Evolutionary conservation across 2,329 filamentous ascomycete species (phyloP).

Genomic region (Magnaporthiopsis rhizophila): DNA sequence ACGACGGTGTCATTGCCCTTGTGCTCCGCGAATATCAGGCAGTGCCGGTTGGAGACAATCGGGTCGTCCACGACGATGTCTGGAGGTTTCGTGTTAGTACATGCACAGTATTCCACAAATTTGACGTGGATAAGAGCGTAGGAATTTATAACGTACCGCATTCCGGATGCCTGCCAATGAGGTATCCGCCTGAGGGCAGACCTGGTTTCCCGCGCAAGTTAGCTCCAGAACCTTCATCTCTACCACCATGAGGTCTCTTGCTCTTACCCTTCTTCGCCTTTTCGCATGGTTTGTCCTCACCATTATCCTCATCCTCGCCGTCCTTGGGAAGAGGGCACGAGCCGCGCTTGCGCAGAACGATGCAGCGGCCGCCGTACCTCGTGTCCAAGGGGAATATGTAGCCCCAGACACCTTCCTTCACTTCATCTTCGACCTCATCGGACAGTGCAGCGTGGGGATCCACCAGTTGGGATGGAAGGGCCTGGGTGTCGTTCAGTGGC

Average conservation of each 20-base stretch:
- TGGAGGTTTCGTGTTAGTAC: slow-evolving; percentile 19
- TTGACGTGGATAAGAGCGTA: background rate
- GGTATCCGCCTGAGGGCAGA: slow-evolving; percentile 70
- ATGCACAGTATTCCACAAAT: background rate
- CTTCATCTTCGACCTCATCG: slow-evolving; percentile 80
- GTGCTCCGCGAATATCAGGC: slow-evolving; percentile 32
- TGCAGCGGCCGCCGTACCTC: slow-evolving; percentile 55
- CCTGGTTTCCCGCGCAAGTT: slow-evolving; percentile 52
- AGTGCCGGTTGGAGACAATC: slow-evolving; percentile 82
- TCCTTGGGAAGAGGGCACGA: slow-evolving; percentile 56
- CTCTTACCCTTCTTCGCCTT: slow-evolving; percentile 36
- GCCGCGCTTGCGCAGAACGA: slow-evolving; percentile 66
- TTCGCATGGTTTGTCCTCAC: slow-evolving; percentile 13
- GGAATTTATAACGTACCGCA: slow-evolving; percentile 58
- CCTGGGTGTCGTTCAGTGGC: slow-evolving; percentile 60
- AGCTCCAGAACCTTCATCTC: slow-evolving; percentile 36
- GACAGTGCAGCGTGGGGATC: slow-evolving; percentile 64
- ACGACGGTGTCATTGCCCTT: slow-evolving; percentile 45
- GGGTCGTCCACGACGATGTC: slow-evolving; percentile 69
- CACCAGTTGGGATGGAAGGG: slow-evolving; percentile 68
- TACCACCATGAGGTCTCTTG: slow-evolving; percentile 27
- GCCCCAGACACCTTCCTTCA: slow-evolving; percentile 84
- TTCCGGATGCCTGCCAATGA: slow-evolving; percentile 88
- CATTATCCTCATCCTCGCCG: slow-evolving; percentile 19
- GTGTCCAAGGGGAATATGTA: slow-evolving; percentile 79